phyloP scores from a whole-genome alignment of 495 filamentous ascomycete species.

The Chlorociboria aeruginascens region DNA sequence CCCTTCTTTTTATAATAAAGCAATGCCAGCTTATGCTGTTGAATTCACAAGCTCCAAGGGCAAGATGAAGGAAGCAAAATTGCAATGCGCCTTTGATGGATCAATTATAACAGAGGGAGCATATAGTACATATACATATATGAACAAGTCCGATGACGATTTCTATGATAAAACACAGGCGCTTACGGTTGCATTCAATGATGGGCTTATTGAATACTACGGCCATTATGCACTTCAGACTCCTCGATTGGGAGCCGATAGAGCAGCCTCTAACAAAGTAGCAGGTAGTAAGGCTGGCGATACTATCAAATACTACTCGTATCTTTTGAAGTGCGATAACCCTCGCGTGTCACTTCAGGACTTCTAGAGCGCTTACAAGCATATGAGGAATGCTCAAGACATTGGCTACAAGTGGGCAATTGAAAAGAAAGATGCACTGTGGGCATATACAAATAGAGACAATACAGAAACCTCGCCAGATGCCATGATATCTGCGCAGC shows the following conservation, averaged over 20 bases:
- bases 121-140: slow-evolving; percentile 3
- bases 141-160: slow-evolving; percentile 4
- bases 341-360: background rate
- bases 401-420: background rate
- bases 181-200: slow-evolving; percentile 8
- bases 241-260: background rate
- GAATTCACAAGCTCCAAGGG: slow-evolving; percentile 7
- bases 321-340: background rate
- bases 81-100: slow-evolving; percentile 8
- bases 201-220: slow-evolving; percentile 2
- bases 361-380: slow-evolving; percentile 5
- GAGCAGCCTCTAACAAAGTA: no score
- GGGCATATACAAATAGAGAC: no score
- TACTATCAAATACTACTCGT: background rate
- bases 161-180: slow-evolving; percentile 8
- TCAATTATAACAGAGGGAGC: slow-evolving; percentile 6
- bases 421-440: no score
- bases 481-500: no score
- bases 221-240: background rate
- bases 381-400: slow-evolving; percentile 9
- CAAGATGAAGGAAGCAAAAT: slow-evolving; percentile 5
- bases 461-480: no score
- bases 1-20: slow-evolving; percentile 8
- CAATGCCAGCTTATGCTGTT: slow-evolving; percentile 9
- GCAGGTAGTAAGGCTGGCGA: background rate